Evolutionary conservation across 768 basidiomycete genomes (phyloP), one percentile per base, ranked within the genome.

Genomic region (Hysterangium stoloniferum): DNA sequence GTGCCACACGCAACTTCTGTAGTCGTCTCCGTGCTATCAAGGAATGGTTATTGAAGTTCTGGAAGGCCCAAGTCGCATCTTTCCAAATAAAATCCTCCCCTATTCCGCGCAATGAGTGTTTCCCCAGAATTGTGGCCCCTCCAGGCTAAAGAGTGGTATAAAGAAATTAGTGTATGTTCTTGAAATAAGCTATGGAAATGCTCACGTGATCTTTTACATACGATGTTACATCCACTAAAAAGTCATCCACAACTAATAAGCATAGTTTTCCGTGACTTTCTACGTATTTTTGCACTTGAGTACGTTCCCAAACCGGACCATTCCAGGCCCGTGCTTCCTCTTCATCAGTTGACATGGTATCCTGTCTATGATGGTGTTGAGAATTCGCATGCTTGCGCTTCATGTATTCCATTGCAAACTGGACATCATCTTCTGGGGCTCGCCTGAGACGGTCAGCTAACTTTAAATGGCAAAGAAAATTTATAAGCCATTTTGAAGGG

Each of bases 401-500:
- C 78, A 82, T 82, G 52, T 76, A 68, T 13, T 60, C 55, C 11
- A 63, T 58, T 1, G 79, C 78, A 29, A 74, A 73, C 6, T 61
- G 57, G 38, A 82, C 63, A 55, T 84, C 82, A 6, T 68, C 61
- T 8, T 69, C 56, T 15, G 70, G 65, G 0, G 77, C 81, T 15
- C 72, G 68, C 3, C 79, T 72, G 13, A 85, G 65, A 34, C 71
- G 66, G 5, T 61, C 66, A 1, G 68, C 76, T 0, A 80, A 61
- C 0, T 79, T 76, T 6, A 79, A 44, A 4, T 56, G 58, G 55
- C 80, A 66, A 9, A 88, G 67, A 4, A 65, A 42, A 19, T 76
- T 60, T 35, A 88, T 87, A 36, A 80, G 73, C 86, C 84, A 88
- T 66, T 87, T 88, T 1, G 83, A 83, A 0, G 86, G 85, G 63